Percentiles rank a stretch among this genome's conserved stretches.
phyloP scores from a whole-genome alignment of 352 stramenopile genomes.

The Saprolegnia parasitica region DNA sequence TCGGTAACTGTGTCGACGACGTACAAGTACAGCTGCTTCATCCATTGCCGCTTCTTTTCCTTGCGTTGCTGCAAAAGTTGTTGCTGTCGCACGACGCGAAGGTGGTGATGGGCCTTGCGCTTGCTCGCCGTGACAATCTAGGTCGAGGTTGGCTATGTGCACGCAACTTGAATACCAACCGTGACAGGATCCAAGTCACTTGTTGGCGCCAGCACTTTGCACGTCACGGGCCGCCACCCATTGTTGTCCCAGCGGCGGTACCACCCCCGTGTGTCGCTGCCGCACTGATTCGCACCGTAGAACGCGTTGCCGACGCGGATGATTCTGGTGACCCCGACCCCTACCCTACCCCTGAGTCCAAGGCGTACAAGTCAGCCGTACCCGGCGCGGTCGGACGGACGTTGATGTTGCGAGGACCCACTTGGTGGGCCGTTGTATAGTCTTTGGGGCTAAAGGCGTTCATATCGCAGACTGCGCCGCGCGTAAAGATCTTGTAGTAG shows the following conservation, averaged over 20 bases:
- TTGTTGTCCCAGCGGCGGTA: constrained; percentile 89
- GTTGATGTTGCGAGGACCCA: constrained; percentile 32
- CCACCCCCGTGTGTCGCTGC: constrained; percentile 62
- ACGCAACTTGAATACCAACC: constrained; percentile 8
- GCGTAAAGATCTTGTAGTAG: constrained; percentile 93
- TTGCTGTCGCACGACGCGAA: constrained; percentile 49
- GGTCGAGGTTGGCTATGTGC: background rate
- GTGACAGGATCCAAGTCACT: constrained; percentile 49
- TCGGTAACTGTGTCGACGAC: constrained; percentile 37
- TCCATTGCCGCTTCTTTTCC: constrained; percentile 70
- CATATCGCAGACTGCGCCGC: constrained; percentile 79
- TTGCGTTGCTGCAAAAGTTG: constrained; percentile 47
- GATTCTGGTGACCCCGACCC: constrained; percentile 23
- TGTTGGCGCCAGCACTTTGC: constrained; percentile 64
- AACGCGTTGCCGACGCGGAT: constrained; percentile 73
- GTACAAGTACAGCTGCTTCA: constrained; percentile 72
- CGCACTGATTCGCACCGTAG: constrained; percentile 52
- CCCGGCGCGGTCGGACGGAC: constrained; percentile 17
- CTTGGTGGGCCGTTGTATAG: constrained; percentile 61
- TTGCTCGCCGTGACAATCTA: constrained; percentile 40
- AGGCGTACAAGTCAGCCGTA: constrained; percentile 30
- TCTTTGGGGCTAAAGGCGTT: constrained; percentile 88
- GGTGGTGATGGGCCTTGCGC: constrained; percentile 41
- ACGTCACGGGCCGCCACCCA: constrained; percentile 84
- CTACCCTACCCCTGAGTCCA: background rate